These are phyloP conservation scores for Colletotrichum echinochloae DNA, from an alignment of 2,329 filamentous ascomycete genomes.

Conservation along the genomic window DNA sequence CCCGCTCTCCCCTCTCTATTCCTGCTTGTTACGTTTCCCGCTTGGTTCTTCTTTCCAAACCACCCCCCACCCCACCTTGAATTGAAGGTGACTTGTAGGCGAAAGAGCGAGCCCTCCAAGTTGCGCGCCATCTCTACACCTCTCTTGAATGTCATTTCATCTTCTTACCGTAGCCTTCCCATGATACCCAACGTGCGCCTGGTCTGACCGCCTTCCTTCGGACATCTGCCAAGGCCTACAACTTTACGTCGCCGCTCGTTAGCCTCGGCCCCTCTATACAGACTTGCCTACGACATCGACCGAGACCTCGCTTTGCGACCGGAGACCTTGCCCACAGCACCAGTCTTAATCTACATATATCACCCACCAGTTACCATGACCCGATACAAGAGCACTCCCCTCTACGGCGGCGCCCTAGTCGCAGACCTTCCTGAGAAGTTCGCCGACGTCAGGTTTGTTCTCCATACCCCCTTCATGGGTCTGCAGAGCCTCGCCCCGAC, in stretches of 20 bases:
- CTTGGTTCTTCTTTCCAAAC: slow-evolving; percentile 3
- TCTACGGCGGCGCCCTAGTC: slow-evolving; percentile 80
- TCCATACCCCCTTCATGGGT: neutral
- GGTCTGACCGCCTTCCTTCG: neutral
- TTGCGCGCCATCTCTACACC: neutral
- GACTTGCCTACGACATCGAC: neutral
- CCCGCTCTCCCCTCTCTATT: neutral
- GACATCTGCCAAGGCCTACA: neutral
- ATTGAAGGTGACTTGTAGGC: neutral
- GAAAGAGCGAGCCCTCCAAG: too few species aligned
- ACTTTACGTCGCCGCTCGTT: neutral
- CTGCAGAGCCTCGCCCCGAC: neutral
- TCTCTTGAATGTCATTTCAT: neutral
- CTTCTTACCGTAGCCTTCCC: neutral
- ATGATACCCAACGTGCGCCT: slow-evolving; percentile 9
- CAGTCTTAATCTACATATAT: neutral
- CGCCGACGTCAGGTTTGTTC: slow-evolving; percentile 76
- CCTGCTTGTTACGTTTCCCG: neutral
- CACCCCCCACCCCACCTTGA: slow-evolving; percentile 21
- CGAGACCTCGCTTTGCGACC: neutral
- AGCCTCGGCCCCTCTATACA: too few species aligned
- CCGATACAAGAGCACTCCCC: slow-evolving; percentile 67
- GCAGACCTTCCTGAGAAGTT: slow-evolving; percentile 76
- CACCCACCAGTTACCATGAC: slow-evolving; percentile 54
- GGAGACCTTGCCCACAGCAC: neutral